Conservation (phyloP, 106 monocot species). For the Cymbidium sinense region DNA sequence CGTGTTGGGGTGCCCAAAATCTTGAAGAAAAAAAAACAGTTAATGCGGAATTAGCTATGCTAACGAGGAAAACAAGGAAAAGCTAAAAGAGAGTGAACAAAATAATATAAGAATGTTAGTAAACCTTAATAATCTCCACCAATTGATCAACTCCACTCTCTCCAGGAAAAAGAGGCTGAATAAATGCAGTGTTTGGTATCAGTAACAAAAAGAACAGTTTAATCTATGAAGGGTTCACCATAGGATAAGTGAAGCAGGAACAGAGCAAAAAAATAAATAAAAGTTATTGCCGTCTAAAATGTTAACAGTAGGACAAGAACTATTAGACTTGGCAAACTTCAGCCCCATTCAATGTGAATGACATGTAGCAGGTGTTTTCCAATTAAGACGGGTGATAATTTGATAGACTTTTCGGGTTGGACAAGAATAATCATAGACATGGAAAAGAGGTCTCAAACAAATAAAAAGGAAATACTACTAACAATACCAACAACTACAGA, state of each 20-base stretch:
- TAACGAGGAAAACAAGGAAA: not conserved
- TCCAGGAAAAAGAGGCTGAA: constrained; percentile 30
- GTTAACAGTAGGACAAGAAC: not conserved
- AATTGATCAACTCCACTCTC: constrained; percentile 33
- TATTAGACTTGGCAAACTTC: not conserved
- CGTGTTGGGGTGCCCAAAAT: constrained; percentile 37
- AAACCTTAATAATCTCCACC: constrained; percentile 30
- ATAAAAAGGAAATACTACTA: not conserved
- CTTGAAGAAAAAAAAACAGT: constrained; percentile 11
- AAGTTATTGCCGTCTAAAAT: too few relatives aligned
- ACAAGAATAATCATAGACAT: not conserved
- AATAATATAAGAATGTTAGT: not conserved
- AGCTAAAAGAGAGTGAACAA: not conserved
- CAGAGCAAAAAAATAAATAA: not conserved
- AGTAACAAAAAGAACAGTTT: not conserved
- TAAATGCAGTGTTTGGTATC: constrained; percentile 2
- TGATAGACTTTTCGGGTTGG: too few relatives aligned
- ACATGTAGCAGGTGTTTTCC: not conserved
- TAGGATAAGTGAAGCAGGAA: not conserved
- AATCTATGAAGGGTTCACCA: not conserved
- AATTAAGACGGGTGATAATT: not conserved
- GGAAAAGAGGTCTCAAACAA: not conserved
- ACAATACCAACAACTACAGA: not conserved
- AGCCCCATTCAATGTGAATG: not conserved
- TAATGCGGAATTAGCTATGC: not conserved